phyloP scores from a whole-genome alignment of 2,329 filamentous ascomycete genomes.

The Diaporthe helianthi region DNA sequence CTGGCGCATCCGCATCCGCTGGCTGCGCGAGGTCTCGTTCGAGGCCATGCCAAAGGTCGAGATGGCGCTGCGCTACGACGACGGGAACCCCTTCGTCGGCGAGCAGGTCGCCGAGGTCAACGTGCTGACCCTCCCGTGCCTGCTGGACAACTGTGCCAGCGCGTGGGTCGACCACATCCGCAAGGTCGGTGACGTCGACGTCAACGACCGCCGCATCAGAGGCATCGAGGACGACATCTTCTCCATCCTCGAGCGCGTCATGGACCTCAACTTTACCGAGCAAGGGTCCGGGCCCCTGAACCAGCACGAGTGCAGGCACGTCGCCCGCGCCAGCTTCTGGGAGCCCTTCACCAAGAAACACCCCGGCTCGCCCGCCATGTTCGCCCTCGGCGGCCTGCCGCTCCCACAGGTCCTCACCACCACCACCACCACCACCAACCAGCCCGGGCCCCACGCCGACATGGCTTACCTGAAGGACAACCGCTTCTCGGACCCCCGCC shows the following conservation, averaged over 20 bases:
- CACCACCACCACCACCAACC: background rate
- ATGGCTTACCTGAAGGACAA: constrained; percentile 30
- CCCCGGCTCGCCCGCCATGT: constrained; percentile 41
- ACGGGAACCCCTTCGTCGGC: background rate
- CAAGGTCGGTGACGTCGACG: constrained; percentile 26
- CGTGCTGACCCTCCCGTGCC: constrained; percentile 46
- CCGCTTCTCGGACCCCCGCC: background rate
- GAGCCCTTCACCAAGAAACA: constrained; percentile 34
- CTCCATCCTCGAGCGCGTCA: constrained; percentile 47
- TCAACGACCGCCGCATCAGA: constrained; percentile 32
- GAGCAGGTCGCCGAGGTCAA: background rate
- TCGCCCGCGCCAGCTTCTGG: constrained; percentile 38
- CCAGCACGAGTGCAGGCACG: constrained; percentile 27
- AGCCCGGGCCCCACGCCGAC: constrained; percentile 36
- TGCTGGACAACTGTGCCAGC: constrained; percentile 46
- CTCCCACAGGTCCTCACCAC: background rate
- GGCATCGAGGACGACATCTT: constrained; percentile 42
- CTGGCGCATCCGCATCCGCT: constrained; percentile 46
- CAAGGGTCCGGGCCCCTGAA: constrained; percentile 34
- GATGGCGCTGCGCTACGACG: background rate
- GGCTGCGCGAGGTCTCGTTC: constrained; percentile 42
- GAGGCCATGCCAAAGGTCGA: background rate
- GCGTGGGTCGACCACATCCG: constrained; percentile 43
- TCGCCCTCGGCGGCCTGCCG: constrained; percentile 42
- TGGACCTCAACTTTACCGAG: constrained; percentile 34